Conservation (phyloP, 1,139 yeast genomes). For the Zygotorulaspora mrakii region DNA sequence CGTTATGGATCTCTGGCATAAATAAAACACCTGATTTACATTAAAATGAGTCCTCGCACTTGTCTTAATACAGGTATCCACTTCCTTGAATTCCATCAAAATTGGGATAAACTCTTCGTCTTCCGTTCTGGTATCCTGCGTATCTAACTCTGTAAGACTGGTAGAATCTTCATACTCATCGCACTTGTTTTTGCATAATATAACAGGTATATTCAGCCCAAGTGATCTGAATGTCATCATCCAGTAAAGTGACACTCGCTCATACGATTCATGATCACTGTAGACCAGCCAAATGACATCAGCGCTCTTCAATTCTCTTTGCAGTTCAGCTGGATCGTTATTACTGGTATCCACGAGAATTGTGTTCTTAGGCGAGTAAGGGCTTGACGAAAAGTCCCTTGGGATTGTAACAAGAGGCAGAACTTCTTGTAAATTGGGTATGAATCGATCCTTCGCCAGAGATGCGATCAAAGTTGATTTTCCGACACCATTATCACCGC, state of each 20-base stretch:
- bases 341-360: slow-evolving; percentile 76
- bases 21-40: slow-evolving; percentile 83
- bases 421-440: slow-evolving; percentile 69
- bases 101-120: slow-evolving; percentile 82
- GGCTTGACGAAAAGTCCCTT: slow-evolving; percentile 54
- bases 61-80: slow-evolving; percentile 85
- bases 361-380: slow-evolving; percentile 63
- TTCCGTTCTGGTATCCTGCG: slow-evolving; percentile 32
- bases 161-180: slow-evolving; percentile 44
- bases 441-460: slow-evolving; percentile 72
- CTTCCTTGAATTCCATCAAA: slow-evolving; percentile 85
- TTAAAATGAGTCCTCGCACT: slow-evolving; percentile 77
- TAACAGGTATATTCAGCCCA: slow-evolving; percentile 92
- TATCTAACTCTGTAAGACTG: slow-evolving; percentile 24
- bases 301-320: slow-evolving; percentile 74
- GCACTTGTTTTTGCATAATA: slow-evolving; percentile 79
- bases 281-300: slow-evolving; percentile 92
- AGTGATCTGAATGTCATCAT: slow-evolving; percentile 85
- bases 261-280: slow-evolving; percentile 91
- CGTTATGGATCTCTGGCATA: slow-evolving; percentile 87
- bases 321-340: slow-evolving; percentile 56
- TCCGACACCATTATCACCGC: slow-evolving; percentile 96
- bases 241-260: slow-evolving; percentile 88
- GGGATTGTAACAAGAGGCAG: slow-evolving; percentile 83
- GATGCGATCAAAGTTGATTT: slow-evolving; percentile 73